These are phyloP conservation scores for Schizochytrium sp. DNA, from an alignment of 108 stramenopile genomes.

Conservation along the genomic window DNA sequence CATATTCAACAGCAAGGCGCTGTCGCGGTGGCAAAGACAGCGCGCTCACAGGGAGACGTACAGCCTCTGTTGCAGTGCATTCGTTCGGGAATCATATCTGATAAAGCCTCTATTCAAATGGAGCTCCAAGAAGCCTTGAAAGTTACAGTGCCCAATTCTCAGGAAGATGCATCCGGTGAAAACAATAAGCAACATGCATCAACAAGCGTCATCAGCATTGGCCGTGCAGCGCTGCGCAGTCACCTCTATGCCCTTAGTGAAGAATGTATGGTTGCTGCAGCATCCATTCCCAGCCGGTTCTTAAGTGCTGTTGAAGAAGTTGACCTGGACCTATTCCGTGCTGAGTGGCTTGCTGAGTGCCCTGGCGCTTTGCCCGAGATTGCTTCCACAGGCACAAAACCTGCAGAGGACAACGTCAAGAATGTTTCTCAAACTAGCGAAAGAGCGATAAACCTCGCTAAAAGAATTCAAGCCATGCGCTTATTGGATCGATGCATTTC, in stretches of 20 bases:
- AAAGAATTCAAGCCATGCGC: conserved; percentile 71
- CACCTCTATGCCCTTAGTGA: neutral
- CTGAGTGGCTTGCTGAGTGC: conserved; percentile 60
- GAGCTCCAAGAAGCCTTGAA: neutral
- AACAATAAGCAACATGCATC: neutral
- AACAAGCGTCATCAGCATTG: neutral
- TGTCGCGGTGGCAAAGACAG: neutral
- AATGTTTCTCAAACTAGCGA: neutral
- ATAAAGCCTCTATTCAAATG: neutral
- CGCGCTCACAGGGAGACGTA: conserved; percentile 48
- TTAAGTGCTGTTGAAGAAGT: neutral
- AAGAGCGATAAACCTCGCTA: conserved; percentile 61
- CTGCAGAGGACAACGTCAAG: neutral
- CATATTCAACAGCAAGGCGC: conserved; percentile 26
- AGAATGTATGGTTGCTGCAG: neutral
- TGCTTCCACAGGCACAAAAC: neutral
- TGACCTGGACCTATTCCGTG: conserved; percentile 38
- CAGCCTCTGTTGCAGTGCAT: conserved; percentile 15
- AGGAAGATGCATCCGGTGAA: neutral
- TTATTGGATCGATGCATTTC: conserved; percentile 68
- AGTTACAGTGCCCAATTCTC: neutral
- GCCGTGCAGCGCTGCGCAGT: neutral
- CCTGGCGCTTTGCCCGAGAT: neutral
- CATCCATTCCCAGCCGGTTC: neutral
- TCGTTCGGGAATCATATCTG: neutral